A percentile compares a stretch with the other conserved stretches of the same genome.
phyloP scores from a whole-genome alignment of 2,329 filamentous ascomycete species.

The Monosporascus sp. region DNA sequence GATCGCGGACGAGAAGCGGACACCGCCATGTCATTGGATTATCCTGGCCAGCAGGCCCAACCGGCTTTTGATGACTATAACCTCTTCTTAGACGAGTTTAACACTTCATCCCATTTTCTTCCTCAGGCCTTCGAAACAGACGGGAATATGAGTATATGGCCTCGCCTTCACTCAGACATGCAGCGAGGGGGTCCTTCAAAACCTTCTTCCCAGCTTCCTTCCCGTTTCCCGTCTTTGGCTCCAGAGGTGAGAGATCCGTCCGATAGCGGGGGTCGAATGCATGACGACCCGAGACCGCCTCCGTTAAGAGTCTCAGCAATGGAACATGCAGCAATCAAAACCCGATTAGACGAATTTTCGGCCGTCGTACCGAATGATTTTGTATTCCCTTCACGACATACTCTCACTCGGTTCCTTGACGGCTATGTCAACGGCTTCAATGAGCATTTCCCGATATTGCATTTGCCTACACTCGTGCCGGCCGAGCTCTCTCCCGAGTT shows the following conservation, averaged over 20 bases:
- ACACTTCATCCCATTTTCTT: slow-evolving; percentile 48
- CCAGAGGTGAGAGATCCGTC: slow-evolving; percentile 45
- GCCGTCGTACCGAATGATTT: slow-evolving; percentile 57
- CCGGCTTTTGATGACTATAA: slow-evolving; percentile 52
- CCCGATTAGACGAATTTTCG: slow-evolving; percentile 56
- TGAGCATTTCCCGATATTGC: slow-evolving; percentile 54
- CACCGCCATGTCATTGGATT: slow-evolving; percentile 35
- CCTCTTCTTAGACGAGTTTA: slow-evolving; percentile 54
- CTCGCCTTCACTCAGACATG: slow-evolving; percentile 35
- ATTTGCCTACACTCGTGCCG: slow-evolving; percentile 60
- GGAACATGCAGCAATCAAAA: slow-evolving; percentile 52
- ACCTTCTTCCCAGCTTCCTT: slow-evolving; percentile 47
- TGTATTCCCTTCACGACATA: slow-evolving; percentile 63
- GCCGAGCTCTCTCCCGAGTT: slow-evolving; percentile 64
- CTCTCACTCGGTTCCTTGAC: slow-evolving; percentile 62
- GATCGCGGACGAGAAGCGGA: slow-evolving; percentile 45
- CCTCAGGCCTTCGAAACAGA: slow-evolving; percentile 51
- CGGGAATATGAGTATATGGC: slow-evolving; percentile 47
- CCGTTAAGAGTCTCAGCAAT: slow-evolving; percentile 45
- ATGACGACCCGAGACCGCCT: slow-evolving; percentile 35
- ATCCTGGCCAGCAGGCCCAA: slow-evolving; percentile 32
- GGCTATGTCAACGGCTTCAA: slow-evolving; percentile 66
- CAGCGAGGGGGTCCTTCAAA: slow-evolving; percentile 39
- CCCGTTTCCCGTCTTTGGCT: slow-evolving; percentile 48
- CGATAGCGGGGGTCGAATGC: slow-evolving; percentile 32